A percentile compares a stretch with the other conserved stretches of the same genome.
Evolutionary conservation across 2,329 filamentous ascomycete species (phyloP).

Genomic region (Diplodia seriata): DNA sequence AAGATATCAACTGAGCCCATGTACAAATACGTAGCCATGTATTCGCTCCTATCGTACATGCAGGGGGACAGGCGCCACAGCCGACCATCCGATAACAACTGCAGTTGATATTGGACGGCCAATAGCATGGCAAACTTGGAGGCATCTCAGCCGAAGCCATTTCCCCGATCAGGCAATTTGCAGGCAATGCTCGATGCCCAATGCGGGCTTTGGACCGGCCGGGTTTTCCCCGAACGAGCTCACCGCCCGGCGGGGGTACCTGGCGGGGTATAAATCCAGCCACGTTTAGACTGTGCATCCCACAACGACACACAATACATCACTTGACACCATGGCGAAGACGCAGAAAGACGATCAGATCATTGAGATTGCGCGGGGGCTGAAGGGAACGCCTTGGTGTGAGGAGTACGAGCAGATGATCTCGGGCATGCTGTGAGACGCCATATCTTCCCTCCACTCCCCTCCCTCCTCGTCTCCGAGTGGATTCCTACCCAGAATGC

Average conservation of each 20-base stretch:
- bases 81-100: too few species aligned
- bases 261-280: neutral
- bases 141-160: too few species aligned
- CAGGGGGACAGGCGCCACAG: too few species aligned
- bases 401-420: conserved; percentile 11
- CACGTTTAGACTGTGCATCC: neutral
- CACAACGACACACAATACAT: neutral
- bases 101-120: too few species aligned
- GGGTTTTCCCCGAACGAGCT: neutral
- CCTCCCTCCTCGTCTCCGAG: neutral
- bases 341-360: neutral
- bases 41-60: too few species aligned
- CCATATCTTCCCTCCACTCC: neutral
- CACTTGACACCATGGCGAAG: conserved; percentile 1
- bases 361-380: neutral
- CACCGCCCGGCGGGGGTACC: neutral
- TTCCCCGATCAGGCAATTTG: too few species aligned
- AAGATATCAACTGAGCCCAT: too few species aligned
- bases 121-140: too few species aligned
- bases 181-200: too few species aligned
- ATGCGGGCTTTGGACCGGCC: neutral
- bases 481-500: too few species aligned
- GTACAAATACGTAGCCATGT: too few species aligned
- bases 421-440: conserved; percentile 4
- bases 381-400: neutral